Conservation (phyloP, 495 filamentous ascomycete species). For the Neurospora sp. region DNA sequence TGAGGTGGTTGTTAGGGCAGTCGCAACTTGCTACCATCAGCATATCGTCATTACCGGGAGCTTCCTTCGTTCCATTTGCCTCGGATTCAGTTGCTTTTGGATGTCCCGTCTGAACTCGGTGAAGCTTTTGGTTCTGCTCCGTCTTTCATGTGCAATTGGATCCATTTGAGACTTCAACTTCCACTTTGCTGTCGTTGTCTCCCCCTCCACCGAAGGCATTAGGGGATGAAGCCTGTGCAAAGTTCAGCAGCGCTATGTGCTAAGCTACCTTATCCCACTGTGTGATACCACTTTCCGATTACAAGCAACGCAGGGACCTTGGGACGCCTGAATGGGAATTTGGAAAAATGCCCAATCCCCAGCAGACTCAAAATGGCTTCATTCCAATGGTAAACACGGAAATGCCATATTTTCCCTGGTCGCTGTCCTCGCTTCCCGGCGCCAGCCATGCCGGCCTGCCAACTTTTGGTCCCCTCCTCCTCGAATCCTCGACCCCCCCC, state of each 20-base stretch:
- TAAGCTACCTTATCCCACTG: background rate
- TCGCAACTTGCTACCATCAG: background rate
- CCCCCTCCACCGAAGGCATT: background rate
- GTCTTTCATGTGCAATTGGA: background rate
- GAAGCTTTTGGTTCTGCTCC: background rate
- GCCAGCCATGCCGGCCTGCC: conserved; percentile 7
- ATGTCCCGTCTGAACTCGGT: background rate
- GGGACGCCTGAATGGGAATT: conserved; percentile 1
- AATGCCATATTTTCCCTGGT: conserved; percentile 5
- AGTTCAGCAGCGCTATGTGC: background rate
- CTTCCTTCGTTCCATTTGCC: background rate
- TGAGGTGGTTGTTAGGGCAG: background rate
- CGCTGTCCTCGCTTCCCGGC: background rate
- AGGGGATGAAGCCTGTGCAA: background rate
- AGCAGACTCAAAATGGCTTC: conserved; percentile 6
- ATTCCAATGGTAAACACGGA: conserved; percentile 7
- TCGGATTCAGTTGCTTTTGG: background rate
- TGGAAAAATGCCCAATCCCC: background rate
- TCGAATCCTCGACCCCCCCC: background rate
- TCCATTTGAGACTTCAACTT: background rate
- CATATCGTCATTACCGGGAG: background rate
- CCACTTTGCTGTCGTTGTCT: background rate
- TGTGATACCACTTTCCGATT: background rate
- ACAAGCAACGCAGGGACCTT: background rate
- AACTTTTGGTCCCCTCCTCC: conserved; percentile 7